Conservation (phyloP, 1,284 basidiomycete species). For the Coniophora puteana region DNA sequence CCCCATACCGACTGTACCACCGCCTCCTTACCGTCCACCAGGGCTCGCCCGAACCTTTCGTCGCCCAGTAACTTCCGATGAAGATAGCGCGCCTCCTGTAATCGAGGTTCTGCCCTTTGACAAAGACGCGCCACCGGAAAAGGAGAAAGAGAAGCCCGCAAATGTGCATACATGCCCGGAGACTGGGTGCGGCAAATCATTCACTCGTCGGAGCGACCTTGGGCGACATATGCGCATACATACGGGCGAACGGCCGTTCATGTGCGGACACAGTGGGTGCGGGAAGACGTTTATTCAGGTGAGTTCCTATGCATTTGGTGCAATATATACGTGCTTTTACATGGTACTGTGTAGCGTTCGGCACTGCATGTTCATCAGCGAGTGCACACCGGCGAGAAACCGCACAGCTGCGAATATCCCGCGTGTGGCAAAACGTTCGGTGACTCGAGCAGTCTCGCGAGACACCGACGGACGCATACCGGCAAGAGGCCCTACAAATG, state of each 20-base stretch:
- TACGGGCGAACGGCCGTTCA: constrained; percentile 83
- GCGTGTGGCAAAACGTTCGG: constrained; percentile 82
- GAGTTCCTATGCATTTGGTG: constrained; percentile 14
- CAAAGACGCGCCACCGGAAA: constrained; percentile 32
- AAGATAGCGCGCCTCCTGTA: no score
- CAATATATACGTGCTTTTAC: constrained; percentile 8
- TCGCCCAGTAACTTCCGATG: no score
- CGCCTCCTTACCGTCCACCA: constrained; percentile 26
- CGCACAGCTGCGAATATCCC: constrained; percentile 83
- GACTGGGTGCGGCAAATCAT: constrained; percentile 69
- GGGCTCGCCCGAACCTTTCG: constrained; percentile 13
- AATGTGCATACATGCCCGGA: constrained; percentile 53
- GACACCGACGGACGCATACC: constrained; percentile 85
- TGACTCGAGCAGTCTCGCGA: constrained; percentile 84
- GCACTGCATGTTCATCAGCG: constrained; percentile 84
- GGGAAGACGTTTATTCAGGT: constrained; percentile 88
- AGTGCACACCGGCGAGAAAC: constrained; percentile 88
- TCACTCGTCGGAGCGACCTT: constrained; percentile 73
- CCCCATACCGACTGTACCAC: no score
- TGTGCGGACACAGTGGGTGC: constrained; percentile 65
- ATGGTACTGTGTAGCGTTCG: constrained; percentile 53
- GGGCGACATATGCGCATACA: constrained; percentile 83
- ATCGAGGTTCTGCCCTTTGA: no score
- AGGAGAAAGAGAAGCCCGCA: constrained; percentile 24
- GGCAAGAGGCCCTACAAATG: constrained; percentile 82